Evolutionary conservation across 306 rosid species (phyloP), one percentile per base, ranked within the genome.

Genomic region (apple (Malus domestica)): DNA sequence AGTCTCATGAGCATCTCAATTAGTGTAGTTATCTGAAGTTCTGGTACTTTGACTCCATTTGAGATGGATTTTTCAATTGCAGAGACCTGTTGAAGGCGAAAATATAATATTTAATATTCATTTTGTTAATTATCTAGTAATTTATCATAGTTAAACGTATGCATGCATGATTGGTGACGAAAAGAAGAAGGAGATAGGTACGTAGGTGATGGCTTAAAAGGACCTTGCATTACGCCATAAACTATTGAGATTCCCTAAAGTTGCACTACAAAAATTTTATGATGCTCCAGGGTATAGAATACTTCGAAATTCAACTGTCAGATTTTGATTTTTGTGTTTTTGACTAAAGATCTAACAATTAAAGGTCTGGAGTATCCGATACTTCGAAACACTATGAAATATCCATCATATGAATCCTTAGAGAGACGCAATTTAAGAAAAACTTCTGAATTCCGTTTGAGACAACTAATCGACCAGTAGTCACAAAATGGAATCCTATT

Each of bases 1-100:
- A 86, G 97, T 82, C 90, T 87, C 98, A 91, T 91, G 15, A 93
- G 91, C 97, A 91, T 86, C 84, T 89, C 98, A 76, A 76, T 89
- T 11, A 91, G 73, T 6, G 96, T 89, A 6, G 95, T 84, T 81
- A 93, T 91, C 77, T 91, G 98, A 84, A 93, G 79, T 80, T 93
- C 98, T 5, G 93, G 84, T n/a, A 91, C 97, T 73, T 86, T 91
- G 3, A 87, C 77, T 78, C 91, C 93, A 19, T 70, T 76, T 10
- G 87, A 79, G 67, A 89, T 76, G 8, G 96, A 88, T 67, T 84
- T 91, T 70, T 87, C 89, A 66, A 91, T 89, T 42, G 83, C 80
- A 60, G 87, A 71, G 4, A 88, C 93, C 92, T 89, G 27, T 76
- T 3, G 19, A n/a, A 14, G 22, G 32, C 20, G 25, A 14, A 55